Percentiles rank a stretch among this genome's conserved stretches.
Conservation (phyloP, 1,139 yeast species). For the Blastobotrys elegans region DNA sequence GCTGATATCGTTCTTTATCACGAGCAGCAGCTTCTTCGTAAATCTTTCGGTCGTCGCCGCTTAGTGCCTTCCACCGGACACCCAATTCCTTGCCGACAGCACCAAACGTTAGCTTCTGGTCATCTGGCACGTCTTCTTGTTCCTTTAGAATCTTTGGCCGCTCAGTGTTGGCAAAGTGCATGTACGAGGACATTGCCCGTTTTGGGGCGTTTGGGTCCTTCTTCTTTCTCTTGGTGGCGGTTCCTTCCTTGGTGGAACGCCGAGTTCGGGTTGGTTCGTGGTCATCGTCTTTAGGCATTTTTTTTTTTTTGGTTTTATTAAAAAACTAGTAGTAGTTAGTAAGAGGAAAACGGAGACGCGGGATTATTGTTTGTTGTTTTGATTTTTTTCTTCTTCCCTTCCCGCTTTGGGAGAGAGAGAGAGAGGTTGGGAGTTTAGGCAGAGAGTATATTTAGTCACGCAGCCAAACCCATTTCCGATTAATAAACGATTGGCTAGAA, state of each 20-base stretch:
- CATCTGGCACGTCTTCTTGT: background rate
- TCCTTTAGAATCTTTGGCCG: conserved; percentile 1
- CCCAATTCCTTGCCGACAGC: conserved; percentile 56
- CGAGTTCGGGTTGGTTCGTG: conserved; percentile 8
- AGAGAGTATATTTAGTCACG: too few species aligned
- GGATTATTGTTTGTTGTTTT: too few species aligned
- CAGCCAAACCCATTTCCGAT: too few species aligned
- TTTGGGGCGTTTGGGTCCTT: conserved; percentile 87
- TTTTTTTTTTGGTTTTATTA: too few species aligned
- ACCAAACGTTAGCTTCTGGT: conserved; percentile 52
- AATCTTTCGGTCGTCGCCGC: conserved; percentile 75
- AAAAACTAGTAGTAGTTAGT: too few species aligned
- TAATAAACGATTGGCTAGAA: background rate
- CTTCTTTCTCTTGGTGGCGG: conserved; percentile 24
- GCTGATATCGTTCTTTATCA: conserved; percentile 96
- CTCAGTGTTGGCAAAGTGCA: conserved; percentile 93
- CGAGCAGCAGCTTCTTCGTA: conserved; percentile 90
- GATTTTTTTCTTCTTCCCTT: too few species aligned
- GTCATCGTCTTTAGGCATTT: background rate
- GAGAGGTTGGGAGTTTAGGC: too few species aligned
- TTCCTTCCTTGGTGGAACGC: conserved; percentile 9
- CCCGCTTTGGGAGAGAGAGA: too few species aligned
- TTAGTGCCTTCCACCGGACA: conserved; percentile 91
- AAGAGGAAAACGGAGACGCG: too few species aligned
- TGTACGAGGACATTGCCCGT: conserved; percentile 84